Base-by-base conservation (phyloP, 768 basidiomycete genomes). In the Lactarius pseudohatsudake region DNA sequence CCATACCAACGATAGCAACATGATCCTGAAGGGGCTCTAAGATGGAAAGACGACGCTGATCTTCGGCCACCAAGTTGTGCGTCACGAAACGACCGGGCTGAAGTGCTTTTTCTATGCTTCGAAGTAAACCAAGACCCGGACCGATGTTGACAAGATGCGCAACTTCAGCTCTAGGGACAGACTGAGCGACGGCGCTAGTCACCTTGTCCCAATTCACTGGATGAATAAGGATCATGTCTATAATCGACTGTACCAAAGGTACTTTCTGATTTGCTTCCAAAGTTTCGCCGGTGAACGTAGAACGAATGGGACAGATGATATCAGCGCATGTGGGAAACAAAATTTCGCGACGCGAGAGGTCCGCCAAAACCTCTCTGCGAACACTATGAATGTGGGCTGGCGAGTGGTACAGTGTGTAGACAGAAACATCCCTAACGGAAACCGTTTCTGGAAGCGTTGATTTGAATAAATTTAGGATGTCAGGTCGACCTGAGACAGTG, bases 1-100 rank as follows among this genome's bases (percentile, higher is more conserved):
- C 85, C 87, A 90, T 89, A 10, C 90, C 90, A 57, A 90, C 77
- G 64, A 91, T 84, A 0, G 90, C 90, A 57, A 91, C 84, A 3
- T 85, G 81, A 56, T 84, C 81, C 67, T 81, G 80, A 47, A 77
- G 77, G 8, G 73, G 66, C 18, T 71, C 41, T 9, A 18, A 5
- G 28, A 43, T 36, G 16, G 70, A 16, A 18, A 18, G 54, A 15
- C 47, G 20, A 13, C 40, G 43, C 20, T 28, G 34, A 15, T 64
- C 59, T 36, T 53, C 41, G 15, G 55, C 41, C 20, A 38, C 36
- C 28, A 68, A 26, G 36, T 69, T 47, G n/a, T 69, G 43, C 13
- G 61, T 55, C 40, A 57, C 20, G n/a, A 74, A 54, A 20, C 62
- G 57, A 26, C 65, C 64, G 57, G 67, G 69, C 32, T 75, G 72